Evolutionary conservation across 2,329 filamentous ascomycete genomes (phyloP), one percentile per base, ranked within the genome.

Genomic region (Pseudocercospora ulei): DNA sequence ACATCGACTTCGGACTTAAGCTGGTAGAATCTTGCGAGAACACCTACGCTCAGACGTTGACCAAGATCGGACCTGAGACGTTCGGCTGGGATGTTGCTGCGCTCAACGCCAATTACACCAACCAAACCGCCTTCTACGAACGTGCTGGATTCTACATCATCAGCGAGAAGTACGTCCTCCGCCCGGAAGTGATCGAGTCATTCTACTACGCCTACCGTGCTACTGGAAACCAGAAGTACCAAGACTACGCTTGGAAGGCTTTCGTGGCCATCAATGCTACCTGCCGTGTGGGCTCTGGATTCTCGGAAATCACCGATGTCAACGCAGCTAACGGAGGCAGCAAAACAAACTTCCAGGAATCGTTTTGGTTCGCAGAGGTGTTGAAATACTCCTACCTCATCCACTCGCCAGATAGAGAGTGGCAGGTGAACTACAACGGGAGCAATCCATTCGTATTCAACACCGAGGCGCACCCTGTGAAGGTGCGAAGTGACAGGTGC

Each of bases 291-390:
- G 42, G 42, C 3, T 44, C 40, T 16, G 48, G 48, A 5, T 50
- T 48, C 27, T 28, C 38, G 12, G 39, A 37, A 29, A 38, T 48
- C 11, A 35, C 41, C 8, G 43, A 48, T 19, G 38, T 48, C 16
- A 44, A 43, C 33, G 30, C 37, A 9, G 28, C 34, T 13, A 25
- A 16, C 5, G 46, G 43, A 7, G 41, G 80, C 1, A 60, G 62
- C 0, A 75, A 71, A 42, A 61, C 62, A 27, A 74, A 93, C 59
- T 78, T 80, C 58, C 81, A 88, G 68, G 83, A 93, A 64, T 87
- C 80, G 53, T 93, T 92, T 65, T 78, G 82, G 67, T 85, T 92
- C 59, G 84, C 85, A 0, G 85, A 93, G 66, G 80, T 86, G 46
- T 58, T 93, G 60, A 93, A 93, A 69, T 92, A 92, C 30, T 38